Evolutionary conservation across 2,329 filamentous ascomycete species (phyloP), one percentile per base, ranked within the genome.

Genomic region (Metarhizium rileyi): DNA sequence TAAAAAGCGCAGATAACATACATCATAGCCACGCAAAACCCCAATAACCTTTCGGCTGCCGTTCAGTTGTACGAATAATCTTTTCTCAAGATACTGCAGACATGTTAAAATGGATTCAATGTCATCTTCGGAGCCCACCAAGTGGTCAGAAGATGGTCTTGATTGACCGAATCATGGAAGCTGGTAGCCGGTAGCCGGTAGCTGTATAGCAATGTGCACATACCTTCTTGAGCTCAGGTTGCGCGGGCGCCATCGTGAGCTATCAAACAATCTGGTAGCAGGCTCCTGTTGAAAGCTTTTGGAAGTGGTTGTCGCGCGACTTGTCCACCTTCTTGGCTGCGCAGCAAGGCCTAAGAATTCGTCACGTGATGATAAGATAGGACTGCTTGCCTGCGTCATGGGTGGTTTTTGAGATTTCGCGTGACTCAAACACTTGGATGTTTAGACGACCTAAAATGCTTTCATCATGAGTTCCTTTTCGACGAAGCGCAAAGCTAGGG

Each of bases 141-240:
- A 20, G 14, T 14, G 10, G 18, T 25, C 22, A 10, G 20, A 42
- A 20, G 10, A 9, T 5, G 4, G 7, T 7, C 1, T 25, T n/a
- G 20, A 14, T 42, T 14, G 38, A 42, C 2, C 20, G 16, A 16
- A 5, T 2, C 22, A 25, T 25, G 16, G 3, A 42, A 5, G 6
- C 3, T n/a, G n/a, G 20, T 22, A 16, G 22, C 3, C 18, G 2
- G n/a, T n/a, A n/a, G n/a, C n/a, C 35, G n/a, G 20, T 22, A 16
- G 22, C 3, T 20, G 2, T 42, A 22, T 3, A 22, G 22, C 20
- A 42, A 14, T 25, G 16, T 36, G 5, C 1, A 36, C 58, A 25
- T 72, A 94, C 93, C 83, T 97, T 98, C 75, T 97, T 98, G 56
- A 98, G 81, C 76, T 98, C 94, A 62, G 93, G 93, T 74, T 97